A percentile compares a stretch with the other conserved stretches of the same genome.
These are phyloP conservation scores for Alternaria panax DNA, from an alignment of 2,329 filamentous ascomycete species.

Conservation along the genomic window DNA sequence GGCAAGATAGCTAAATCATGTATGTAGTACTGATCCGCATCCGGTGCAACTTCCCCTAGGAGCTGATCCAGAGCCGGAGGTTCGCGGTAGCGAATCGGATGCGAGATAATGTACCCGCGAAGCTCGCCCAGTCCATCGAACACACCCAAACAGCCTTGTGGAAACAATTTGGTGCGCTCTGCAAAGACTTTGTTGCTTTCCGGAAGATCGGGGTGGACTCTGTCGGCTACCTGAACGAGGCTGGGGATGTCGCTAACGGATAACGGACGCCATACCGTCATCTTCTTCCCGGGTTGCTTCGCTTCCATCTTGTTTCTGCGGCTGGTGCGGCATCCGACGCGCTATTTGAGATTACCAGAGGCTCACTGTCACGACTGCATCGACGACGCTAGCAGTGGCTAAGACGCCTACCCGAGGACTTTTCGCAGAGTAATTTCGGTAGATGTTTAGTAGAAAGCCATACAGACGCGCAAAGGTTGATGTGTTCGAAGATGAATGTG, in stretches of 20 bases:
- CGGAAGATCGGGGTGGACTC: conserved; percentile 25
- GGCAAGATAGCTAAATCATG: conserved; percentile 31
- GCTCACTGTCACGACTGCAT: not conserved
- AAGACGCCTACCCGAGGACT: not conserved
- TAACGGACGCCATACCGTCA: conserved; percentile 12
- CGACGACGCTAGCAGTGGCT: not conserved
- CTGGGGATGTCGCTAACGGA: conserved; percentile 5
- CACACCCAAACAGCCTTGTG: conserved; percentile 24
- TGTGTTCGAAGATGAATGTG: no score
- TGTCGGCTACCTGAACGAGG: conserved; percentile 14
- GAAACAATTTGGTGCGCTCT: conserved; percentile 23
- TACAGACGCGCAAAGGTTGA: no score
- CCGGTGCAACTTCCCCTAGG: not conserved
- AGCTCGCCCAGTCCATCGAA: conserved; percentile 8
- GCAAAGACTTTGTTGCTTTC: conserved; percentile 25
- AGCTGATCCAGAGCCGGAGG: not conserved
- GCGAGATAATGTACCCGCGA: conserved; percentile 26
- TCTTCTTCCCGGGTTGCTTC: not conserved
- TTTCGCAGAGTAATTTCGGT: not conserved
- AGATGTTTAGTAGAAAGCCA: not conserved
- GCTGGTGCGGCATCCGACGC: not conserved
- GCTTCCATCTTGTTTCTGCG: not conserved
- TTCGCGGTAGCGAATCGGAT: conserved; percentile 16
- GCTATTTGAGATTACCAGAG: not conserved
- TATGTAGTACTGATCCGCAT: conserved; percentile 29